A percentile compares a stretch with the other conserved stretches of the same genome.
Conservation (phyloP, 2,329 filamentous ascomycete species). For the Calonectria pauciramosa region DNA sequence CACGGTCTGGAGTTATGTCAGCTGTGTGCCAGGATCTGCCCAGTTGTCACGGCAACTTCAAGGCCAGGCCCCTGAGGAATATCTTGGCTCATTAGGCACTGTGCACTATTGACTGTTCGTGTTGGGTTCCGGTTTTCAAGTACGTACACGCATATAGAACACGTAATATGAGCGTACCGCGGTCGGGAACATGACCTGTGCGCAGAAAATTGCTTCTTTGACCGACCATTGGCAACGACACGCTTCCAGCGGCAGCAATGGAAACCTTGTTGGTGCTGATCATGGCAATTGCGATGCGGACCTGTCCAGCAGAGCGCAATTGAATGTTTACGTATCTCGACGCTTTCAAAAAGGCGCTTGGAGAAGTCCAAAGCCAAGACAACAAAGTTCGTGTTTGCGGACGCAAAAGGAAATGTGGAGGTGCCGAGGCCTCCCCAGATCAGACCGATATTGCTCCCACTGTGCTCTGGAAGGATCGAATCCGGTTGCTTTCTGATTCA, state of each 20-base stretch:
- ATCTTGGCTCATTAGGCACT: conserved; percentile 34
- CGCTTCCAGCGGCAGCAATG: conserved; percentile 18
- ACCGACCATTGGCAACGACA: conserved; percentile 29
- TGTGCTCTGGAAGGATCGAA: neutral
- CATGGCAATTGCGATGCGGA: conserved; percentile 23
- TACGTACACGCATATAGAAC: conserved; percentile 1
- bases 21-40: conserved; percentile 29
- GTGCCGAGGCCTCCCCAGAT: conserved; percentile 29
- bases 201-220: conserved; percentile 9
- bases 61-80: conserved; percentile 33
- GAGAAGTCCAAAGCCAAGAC: conserved; percentile 10
- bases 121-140: conserved; percentile 6
- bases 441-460: conserved; percentile 14
- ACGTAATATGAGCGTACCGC: neutral
- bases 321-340: conserved; percentile 26
- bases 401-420: conserved; percentile 24
- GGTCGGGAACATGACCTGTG: neutral
- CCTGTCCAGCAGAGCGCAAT: conserved; percentile 19
- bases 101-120: conserved; percentile 29
- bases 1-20: conserved; percentile 34
- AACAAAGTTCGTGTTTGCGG: conserved; percentile 33
- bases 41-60: conserved; percentile 45
- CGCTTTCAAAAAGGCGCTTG: conserved; percentile 13
- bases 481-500: conserved; percentile 14
- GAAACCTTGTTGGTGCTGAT: conserved; percentile 34